Evolutionary conservation across 2,329 filamentous ascomycete genomes (phyloP).

Genomic region (Aspergillus tanneri): DNA sequence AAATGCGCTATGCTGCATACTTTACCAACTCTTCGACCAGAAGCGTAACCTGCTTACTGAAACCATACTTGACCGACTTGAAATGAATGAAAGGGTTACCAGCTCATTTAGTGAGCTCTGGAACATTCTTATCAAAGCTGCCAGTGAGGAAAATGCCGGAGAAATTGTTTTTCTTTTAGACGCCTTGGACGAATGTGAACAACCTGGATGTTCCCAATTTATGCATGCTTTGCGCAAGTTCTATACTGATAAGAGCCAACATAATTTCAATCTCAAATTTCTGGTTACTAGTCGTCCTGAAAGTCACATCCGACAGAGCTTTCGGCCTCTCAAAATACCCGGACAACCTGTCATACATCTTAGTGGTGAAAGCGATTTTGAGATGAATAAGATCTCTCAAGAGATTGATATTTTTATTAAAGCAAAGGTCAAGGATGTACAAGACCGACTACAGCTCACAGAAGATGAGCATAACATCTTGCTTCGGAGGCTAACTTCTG

Average conservation of each 20-base stretch:
- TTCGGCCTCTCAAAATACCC: slow-evolving; percentile 11
- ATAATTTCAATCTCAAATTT: slow-evolving; percentile 34
- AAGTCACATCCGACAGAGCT: slow-evolving; percentile 14
- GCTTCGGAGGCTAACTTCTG: slow-evolving; percentile 26
- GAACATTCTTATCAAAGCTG: slow-evolving; percentile 25
- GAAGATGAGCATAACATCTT: slow-evolving; percentile 19
- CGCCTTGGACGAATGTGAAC: slow-evolving; percentile 44
- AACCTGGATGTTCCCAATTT: slow-evolving; percentile 20
- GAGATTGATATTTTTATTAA: slow-evolving; percentile 30
- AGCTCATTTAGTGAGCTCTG: slow-evolving; percentile 33
- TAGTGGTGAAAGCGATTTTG: slow-evolving; percentile 19
- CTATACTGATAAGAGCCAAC: slow-evolving; percentile 16
- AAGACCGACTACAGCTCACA: slow-evolving; percentile 18
- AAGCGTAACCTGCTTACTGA: slow-evolving; percentile 16
- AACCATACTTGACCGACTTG: slow-evolving; percentile 16
- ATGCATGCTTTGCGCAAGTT: slow-evolving; percentile 24
- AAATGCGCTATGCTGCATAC: slow-evolving; percentile 35
- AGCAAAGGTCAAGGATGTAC: slow-evolving; percentile 9
- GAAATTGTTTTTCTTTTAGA: slow-evolving; percentile 42
- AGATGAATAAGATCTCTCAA: slow-evolving; percentile 16
- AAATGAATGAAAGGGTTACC: slow-evolving; percentile 14
- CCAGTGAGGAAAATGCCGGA: slow-evolving; percentile 10
- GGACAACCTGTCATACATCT: slow-evolving; percentile 19
- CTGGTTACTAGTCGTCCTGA: slow-evolving; percentile 32
- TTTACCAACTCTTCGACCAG: slow-evolving; percentile 41